Evolutionary conservation across 1,284 basidiomycete genomes (phyloP), one percentile per base, ranked within the genome.

Genomic region (Vanrija sp.): DNA sequence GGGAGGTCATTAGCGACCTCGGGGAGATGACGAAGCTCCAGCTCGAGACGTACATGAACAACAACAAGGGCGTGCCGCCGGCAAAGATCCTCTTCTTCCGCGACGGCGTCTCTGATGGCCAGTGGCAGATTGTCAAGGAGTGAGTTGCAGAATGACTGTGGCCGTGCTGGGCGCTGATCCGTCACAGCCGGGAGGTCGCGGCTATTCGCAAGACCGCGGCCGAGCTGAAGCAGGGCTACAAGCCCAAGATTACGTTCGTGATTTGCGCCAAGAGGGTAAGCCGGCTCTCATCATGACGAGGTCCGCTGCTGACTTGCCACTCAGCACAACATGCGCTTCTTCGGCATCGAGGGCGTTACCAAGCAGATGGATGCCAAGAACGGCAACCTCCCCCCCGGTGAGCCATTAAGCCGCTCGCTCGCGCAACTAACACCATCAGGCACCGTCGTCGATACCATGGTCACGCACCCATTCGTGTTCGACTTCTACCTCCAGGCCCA

Each of bases 101-200:
- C 45, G 78, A 79, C 56, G 79, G 78, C 47, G 77, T 80, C 0
- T 75, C 72, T 14, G 78, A 81, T 53, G 79, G 78, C 0, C 78
- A 80, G 60, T 78, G 74, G 56, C 64, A 69, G 15, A 63, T 72
- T 12, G 77, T 77, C 48, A 73, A 77, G 10, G 62, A 77, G 56
- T 70, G 44, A 63, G 68, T 64, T 14, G 14, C 9, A 7, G 5
- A 16, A 8, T 12, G 25, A 8, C 20, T 18, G 41, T 22, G 18
- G n/a, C n/a, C n/a, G n/a, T n/a, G n/a, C n/a, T n/a, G n/a, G n/a
- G n/a, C n/a, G n/a, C 53, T 50, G 43, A 45, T 19, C 14, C 10
- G 27, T 9, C 6, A 15, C 22, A 53, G 54, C 19, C 18, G 61
- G 8, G 78, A 79, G 59, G 64, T 76, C 12, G 47, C 57, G 2